These are phyloP conservation scores for Eucalyptus cloeziana DNA, from an alignment of 345 rosid genomes.

Conservation along the genomic window DNA sequence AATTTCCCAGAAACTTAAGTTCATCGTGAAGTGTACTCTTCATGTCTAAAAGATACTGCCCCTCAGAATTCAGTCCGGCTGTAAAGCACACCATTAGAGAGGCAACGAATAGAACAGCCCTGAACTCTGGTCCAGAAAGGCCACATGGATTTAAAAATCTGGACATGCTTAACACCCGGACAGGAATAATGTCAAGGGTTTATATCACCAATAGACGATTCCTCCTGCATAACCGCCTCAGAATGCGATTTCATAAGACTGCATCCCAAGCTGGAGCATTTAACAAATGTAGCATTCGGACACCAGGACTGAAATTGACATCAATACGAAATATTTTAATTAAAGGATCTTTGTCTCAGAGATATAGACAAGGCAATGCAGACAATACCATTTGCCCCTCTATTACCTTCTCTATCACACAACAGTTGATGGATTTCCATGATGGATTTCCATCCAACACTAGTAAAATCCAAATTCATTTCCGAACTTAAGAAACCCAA, in stretches of 20 bases:
- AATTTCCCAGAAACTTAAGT: slow-evolving; percentile 28
- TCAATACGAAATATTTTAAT: not conserved
- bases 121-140: not conserved
- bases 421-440: not conserved
- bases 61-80: slow-evolving; percentile 56
- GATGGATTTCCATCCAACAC: not conserved
- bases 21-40: slow-evolving; percentile 49
- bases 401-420: not conserved
- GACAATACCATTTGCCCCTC: not conserved
- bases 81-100: slow-evolving; percentile 28
- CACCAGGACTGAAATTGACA: not conserved
- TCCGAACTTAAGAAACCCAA: not conserved
- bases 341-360: not conserved
- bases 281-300: not conserved
- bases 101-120: slow-evolving; percentile 9
- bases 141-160: not conserved
- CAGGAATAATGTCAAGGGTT: not conserved
- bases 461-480: not conserved
- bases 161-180: not conserved
- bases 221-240: not conserved
- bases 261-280: not conserved
- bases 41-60: slow-evolving; percentile 48
- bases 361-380: not conserved
- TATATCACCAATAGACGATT: not conserved
- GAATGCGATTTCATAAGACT: not conserved